These are phyloP conservation scores for Cladosporium cucumerinum DNA, from an alignment of 2,329 filamentous ascomycete species.

Conservation along the genomic window DNA sequence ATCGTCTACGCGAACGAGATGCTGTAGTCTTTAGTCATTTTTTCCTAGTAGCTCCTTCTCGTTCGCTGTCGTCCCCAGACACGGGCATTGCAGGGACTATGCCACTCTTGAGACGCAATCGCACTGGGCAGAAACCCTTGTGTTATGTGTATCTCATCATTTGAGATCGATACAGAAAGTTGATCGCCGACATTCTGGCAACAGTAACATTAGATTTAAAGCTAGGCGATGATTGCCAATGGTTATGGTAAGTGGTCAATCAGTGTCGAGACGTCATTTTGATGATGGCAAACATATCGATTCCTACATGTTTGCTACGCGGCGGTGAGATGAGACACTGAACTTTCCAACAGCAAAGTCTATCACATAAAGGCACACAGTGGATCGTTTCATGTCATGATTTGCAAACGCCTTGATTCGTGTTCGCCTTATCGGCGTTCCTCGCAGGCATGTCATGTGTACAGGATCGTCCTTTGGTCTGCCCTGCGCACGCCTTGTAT, in stretches of 20 bases:
- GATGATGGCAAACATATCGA: background rate
- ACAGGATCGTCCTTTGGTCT: background rate
- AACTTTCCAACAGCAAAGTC: background rate
- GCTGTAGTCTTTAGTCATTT: background rate
- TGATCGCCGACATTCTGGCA: no score
- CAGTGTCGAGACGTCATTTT: background rate
- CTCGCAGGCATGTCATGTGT: background rate
- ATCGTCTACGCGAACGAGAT: background rate
- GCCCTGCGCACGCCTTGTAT: background rate
- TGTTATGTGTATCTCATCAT: no score
- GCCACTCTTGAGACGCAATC: no score
- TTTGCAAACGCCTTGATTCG: background rate
- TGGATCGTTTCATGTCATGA: background rate
- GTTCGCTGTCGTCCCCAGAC: no score
- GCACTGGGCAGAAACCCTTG: no score
- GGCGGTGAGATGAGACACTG: background rate
- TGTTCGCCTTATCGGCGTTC: background rate
- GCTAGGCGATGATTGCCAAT: background rate
- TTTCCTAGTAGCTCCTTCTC: background rate
- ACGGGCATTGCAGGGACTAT: no score
- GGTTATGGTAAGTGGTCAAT: background rate
- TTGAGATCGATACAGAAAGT: no score
- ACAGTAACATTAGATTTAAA: no score
- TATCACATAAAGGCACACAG: background rate
- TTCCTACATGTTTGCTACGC: background rate